Conservation (phyloP, 2,329 filamentous ascomycete genomes). For the Nakataea oryzae region DNA sequence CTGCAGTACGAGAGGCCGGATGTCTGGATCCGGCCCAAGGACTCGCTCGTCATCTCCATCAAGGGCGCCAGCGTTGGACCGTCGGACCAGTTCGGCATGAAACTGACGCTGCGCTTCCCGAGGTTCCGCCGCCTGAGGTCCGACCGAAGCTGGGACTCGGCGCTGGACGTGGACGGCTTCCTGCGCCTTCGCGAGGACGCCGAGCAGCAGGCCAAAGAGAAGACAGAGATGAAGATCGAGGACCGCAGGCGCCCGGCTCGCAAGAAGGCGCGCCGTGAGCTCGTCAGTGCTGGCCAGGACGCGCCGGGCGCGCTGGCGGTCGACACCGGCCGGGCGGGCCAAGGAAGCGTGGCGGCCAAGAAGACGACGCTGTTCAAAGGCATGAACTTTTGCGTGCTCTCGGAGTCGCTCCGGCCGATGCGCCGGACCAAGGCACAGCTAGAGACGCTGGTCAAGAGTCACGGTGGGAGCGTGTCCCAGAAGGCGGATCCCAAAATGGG, state of each 20-base stretch:
- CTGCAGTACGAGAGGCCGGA: constrained; percentile 71
- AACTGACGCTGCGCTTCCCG: constrained; percentile 78
- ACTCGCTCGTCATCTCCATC: constrained; percentile 78
- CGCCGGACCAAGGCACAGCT: constrained; percentile 72
- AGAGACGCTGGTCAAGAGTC: constrained; percentile 69
- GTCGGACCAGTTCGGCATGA: constrained; percentile 69
- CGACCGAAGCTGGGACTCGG: constrained; percentile 78
- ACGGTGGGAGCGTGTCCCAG: constrained; percentile 74
- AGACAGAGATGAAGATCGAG: constrained; percentile 66
- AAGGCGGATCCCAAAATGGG: constrained; percentile 49
- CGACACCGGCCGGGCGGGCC: constrained; percentile 25
- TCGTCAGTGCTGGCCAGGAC: constrained; percentile 62
- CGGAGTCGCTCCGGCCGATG: constrained; percentile 56
- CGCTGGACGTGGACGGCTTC: constrained; percentile 71
- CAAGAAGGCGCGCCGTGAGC: constrained; percentile 58
- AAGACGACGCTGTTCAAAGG: constrained; percentile 61
- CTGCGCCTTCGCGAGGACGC: constrained; percentile 56
- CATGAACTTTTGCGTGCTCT: constrained; percentile 73
- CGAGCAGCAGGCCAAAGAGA: constrained; percentile 61
- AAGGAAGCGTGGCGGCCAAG: constrained; percentile 23
- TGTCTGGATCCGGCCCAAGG: constrained; percentile 82
- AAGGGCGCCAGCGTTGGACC: constrained; percentile 73
- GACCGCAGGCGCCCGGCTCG: constrained; percentile 42
- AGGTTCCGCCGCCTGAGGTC: constrained; percentile 71
- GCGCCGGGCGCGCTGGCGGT: constrained; percentile 14